Conservation (phyloP, 2,329 filamentous ascomycete species). For the Alternaria sp. region DNA sequence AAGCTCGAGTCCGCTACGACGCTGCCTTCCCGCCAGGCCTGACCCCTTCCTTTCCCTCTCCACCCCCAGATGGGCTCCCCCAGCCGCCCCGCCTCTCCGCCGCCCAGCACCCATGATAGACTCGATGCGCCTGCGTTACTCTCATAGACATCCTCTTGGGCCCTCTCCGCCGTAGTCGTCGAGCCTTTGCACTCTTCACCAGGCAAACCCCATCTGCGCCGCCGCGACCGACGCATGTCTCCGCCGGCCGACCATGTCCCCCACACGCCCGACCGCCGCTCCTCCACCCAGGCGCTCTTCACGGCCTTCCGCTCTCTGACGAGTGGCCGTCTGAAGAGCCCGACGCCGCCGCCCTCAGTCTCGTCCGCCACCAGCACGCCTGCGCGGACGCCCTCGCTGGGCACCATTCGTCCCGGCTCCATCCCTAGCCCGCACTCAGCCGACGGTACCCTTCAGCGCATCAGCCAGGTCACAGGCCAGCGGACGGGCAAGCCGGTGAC, state of each 20-base stretch:
- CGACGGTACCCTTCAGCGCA: slow-evolving; percentile 37
- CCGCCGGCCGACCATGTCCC: slow-evolving; percentile 43
- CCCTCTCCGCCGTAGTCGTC: slow-evolving; percentile 2
- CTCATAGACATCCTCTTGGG: slow-evolving; percentile 10
- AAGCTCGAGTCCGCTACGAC: slow-evolving; percentile 10
- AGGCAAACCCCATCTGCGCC: slow-evolving; percentile 1
- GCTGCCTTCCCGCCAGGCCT: not conserved
- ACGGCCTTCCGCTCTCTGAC: slow-evolving; percentile 48
- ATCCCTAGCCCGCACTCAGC: slow-evolving; percentile 30
- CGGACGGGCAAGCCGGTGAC: slow-evolving; percentile 27
- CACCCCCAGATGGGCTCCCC: slow-evolving; percentile 19
- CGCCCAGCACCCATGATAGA: slow-evolving; percentile 21
- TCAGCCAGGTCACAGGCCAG: slow-evolving; percentile 29
- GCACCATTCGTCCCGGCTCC: slow-evolving; percentile 26
- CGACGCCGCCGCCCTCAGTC: slow-evolving; percentile 38
- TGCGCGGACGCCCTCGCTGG: slow-evolving; percentile 37
- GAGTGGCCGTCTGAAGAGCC: slow-evolving; percentile 42
- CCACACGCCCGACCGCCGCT: slow-evolving; percentile 47
- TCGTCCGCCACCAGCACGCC: slow-evolving; percentile 41
- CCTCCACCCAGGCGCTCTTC: slow-evolving; percentile 48
- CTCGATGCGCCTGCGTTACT: slow-evolving; percentile 25
- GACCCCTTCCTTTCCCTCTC: not conserved
- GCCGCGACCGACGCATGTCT: slow-evolving; percentile 45
- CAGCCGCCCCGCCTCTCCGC: slow-evolving; percentile 21
- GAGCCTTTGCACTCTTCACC: not conserved